Percentiles rank a stretch among this genome's conserved stretches.
phyloP scores from a whole-genome alignment of 1,139 yeast genomes.

The Saccharomyces uvarum region DNA sequence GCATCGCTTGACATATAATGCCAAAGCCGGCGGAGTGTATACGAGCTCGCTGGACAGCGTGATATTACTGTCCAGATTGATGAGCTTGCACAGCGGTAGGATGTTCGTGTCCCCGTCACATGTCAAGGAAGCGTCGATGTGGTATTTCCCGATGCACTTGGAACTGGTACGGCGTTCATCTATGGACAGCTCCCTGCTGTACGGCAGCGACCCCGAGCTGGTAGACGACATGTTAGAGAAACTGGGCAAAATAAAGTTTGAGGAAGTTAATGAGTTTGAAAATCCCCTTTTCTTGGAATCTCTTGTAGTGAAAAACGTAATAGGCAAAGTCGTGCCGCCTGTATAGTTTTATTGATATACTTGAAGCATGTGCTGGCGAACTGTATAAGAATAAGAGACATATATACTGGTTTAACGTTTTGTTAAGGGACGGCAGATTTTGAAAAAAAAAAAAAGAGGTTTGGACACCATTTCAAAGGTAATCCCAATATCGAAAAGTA shows the following conservation, averaged over 20 bases:
- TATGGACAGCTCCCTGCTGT: constrained; percentile 25
- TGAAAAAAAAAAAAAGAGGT: too few relatives aligned
- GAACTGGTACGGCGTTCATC: constrained; percentile 18
- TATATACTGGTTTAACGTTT: neutral
- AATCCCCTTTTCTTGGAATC: constrained; percentile 27
- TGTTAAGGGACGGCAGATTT: too few relatives aligned
- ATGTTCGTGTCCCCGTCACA: constrained; percentile 25
- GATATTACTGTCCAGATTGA: constrained; percentile 19
- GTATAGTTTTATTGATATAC: constrained; percentile 4
- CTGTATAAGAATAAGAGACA: neutral
- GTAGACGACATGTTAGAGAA: constrained; percentile 24
- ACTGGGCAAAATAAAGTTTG: constrained; percentile 16
- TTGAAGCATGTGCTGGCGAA: neutral
- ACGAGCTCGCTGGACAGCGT: constrained; percentile 23
- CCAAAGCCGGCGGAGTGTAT: constrained; percentile 30
- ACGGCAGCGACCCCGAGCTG: constrained; percentile 26
- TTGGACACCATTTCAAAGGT: neutral
- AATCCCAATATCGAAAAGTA: neutral
- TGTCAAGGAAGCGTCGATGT: constrained; percentile 23
- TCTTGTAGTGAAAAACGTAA: constrained; percentile 25
- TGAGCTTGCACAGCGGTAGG: constrained; percentile 14
- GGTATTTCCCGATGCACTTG: constrained; percentile 31
- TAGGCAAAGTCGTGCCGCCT: constrained; percentile 28
- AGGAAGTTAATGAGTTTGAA: constrained; percentile 13
- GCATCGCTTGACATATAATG: constrained; percentile 27